Evolutionary conservation across 208 protist species (phyloP), one percentile per base, ranked within the genome.

Genomic region (Angomonas deanei): DNA sequence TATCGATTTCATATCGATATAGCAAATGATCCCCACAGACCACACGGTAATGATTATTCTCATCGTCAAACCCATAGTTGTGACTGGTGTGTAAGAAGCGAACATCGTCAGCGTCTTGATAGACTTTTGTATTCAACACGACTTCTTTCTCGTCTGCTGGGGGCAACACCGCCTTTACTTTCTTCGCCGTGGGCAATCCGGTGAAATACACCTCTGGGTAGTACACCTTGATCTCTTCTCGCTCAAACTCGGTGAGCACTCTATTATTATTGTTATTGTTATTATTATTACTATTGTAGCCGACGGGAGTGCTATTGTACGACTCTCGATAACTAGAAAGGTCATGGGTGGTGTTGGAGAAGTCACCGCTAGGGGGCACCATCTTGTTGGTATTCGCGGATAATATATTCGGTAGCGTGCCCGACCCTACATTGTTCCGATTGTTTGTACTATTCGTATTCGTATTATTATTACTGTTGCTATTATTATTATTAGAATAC

Each of bases 31-130:
- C 97, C 57, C 93, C 80, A 15, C 88, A 32, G 8, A 84, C 67
- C 31, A 97, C 70, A 31, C 78, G 74, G 70, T 98, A 98, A 66
- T 98, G 92, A 54, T 92, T 93, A 15, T 84, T 66, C 4, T 97
- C 89, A 61, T 98, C 96, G 72, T 99, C 97, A 66, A 88, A 98
- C n/a, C 94, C 94, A 63, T 84, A 64, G 66, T 97, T 97, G 48
- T 62, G 58, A 28, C 34, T 42, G 32, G 11, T 53, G 10, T 15
- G 6, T 15, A 53, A 53, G 23, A 15, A 15, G n/a, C n/a, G 8
- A 53, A 28, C 8, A 6, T 53, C 47, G 11, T 42, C 36, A 8
- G 11, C 8, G 36, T 42, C 36, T n/a, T 42, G 36, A 15, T 42
- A 42, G 36, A 42, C 36, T 42, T 42, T 42, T 8, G 36, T 42